These are phyloP conservation scores for Camelina hispida DNA, from an alignment of 345 rosid species.

Conservation along the genomic window DNA sequence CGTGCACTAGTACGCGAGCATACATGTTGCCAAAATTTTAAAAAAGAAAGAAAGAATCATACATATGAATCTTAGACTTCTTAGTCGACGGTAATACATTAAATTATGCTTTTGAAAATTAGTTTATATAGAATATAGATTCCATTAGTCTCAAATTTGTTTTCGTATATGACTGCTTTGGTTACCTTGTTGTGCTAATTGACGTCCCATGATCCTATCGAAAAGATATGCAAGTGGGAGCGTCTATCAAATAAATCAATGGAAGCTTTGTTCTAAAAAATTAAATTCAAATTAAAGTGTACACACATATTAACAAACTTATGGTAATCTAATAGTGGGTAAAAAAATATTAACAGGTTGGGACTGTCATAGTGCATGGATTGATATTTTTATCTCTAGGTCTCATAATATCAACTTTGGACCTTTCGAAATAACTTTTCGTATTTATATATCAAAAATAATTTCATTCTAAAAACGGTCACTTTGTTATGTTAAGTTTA, in stretches of 20 bases:
- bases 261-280: background rate
- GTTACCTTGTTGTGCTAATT: background rate
- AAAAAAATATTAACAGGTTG: background rate
- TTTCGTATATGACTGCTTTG: background rate
- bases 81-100: no score
- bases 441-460: background rate
- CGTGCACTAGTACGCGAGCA: background rate
- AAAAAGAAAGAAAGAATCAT: background rate
- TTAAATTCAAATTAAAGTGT: background rate
- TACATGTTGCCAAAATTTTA: background rate
- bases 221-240: background rate
- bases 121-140: background rate
- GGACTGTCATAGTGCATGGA: background rate
- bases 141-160: background rate
- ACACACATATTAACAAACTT: background rate
- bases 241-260: background rate
- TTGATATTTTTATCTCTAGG: background rate
- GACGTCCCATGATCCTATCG: background rate
- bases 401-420: background rate
- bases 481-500: background rate
- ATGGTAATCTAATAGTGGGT: background rate
- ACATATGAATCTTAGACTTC: background rate
- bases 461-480: background rate
- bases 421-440: background rate
- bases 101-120: background rate